These are phyloP conservation scores for Arxiozyma slooffiae DNA, from an alignment of 1,139 yeast genomes.

Conservation along the genomic window DNA sequence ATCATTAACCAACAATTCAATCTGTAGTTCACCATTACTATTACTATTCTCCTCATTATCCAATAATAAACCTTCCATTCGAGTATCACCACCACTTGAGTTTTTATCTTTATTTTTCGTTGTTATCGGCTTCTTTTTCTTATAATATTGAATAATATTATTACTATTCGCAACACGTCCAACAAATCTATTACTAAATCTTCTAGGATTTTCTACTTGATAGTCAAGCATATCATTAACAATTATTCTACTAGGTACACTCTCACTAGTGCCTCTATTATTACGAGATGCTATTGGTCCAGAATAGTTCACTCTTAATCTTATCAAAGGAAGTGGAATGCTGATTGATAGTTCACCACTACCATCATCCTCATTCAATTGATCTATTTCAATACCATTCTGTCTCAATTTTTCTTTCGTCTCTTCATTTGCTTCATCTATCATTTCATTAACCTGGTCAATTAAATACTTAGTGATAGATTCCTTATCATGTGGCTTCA, in stretches of 20 bases:
- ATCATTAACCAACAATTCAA: constrained; percentile 52
- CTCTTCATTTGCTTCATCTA: constrained; percentile 46
- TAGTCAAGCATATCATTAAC: constrained; percentile 38
- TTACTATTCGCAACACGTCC: constrained; percentile 85
- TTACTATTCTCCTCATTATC: not conserved
- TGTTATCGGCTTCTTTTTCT: constrained; percentile 29
- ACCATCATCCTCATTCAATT: constrained; percentile 14
- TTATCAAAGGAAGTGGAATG: constrained; percentile 64
- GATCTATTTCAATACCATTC: constrained; percentile 10
- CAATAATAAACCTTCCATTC: not conserved
- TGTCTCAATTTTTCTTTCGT: constrained; percentile 36
- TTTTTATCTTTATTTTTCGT: constrained; percentile 22
- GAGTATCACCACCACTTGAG: constrained; percentile 4
- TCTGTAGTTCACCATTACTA: constrained; percentile 37
- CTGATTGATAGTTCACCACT: constrained; percentile 16
- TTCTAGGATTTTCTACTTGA: constrained; percentile 81
- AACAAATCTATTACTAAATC: constrained; percentile 83
- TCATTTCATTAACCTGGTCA: constrained; percentile 56
- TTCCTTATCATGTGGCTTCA: constrained; percentile 56
- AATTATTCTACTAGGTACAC: constrained; percentile 9
- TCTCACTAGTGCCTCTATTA: not conserved
- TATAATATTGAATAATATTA: constrained; percentile 68
- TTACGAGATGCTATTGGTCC: constrained; percentile 34
- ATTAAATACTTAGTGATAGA: constrained; percentile 55
- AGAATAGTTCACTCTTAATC: constrained; percentile 78